Conservation (phyloP, 1,284 basidiomycete species). For the Ceratobasidium sp. region DNA sequence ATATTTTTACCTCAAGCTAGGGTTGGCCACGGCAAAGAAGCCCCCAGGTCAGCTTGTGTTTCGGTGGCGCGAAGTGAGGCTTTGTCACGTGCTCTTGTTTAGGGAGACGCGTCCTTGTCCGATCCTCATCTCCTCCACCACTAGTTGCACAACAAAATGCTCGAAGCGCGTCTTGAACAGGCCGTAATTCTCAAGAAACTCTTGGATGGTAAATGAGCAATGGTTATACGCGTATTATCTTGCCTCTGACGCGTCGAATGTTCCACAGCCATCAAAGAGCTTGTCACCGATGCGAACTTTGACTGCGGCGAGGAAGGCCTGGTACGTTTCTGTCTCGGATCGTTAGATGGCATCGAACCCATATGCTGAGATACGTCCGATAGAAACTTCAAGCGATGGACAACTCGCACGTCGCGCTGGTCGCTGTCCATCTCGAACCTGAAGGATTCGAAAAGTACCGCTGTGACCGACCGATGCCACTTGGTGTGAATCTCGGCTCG, state of each 20-base stretch:
- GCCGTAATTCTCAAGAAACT: constrained; percentile 88
- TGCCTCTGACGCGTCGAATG: constrained; percentile 22
- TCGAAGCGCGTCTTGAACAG: constrained; percentile 89
- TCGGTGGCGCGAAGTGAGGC: not conserved
- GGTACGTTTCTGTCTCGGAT: constrained; percentile 62
- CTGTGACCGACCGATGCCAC: constrained; percentile 95
- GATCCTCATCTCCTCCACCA: constrained; percentile 24
- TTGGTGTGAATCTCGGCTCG: constrained; percentile 90
- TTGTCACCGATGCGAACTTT: constrained; percentile 98
- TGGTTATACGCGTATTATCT: constrained; percentile 42
- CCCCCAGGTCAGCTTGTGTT: too few relatives aligned
- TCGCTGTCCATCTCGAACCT: constrained; percentile 82
- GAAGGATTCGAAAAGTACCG: constrained; percentile 90
- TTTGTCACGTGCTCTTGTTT: constrained; percentile 41
- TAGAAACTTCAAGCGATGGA: constrained; percentile 98
- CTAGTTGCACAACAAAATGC: constrained; percentile 66
- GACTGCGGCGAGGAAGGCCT: constrained; percentile 98
- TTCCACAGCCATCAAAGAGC: constrained; percentile 90
- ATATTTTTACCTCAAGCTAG: not conserved
- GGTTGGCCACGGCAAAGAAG: too few relatives aligned
- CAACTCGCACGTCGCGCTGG: constrained; percentile 99
- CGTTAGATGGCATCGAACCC: not conserved
- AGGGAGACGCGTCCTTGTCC: constrained; percentile 32
- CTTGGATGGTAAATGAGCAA: constrained; percentile 78
- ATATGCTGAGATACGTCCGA: not conserved